Conservation (phyloP, 1,284 basidiomycete species). For the Rhodotorula mucilaginosa region DNA sequence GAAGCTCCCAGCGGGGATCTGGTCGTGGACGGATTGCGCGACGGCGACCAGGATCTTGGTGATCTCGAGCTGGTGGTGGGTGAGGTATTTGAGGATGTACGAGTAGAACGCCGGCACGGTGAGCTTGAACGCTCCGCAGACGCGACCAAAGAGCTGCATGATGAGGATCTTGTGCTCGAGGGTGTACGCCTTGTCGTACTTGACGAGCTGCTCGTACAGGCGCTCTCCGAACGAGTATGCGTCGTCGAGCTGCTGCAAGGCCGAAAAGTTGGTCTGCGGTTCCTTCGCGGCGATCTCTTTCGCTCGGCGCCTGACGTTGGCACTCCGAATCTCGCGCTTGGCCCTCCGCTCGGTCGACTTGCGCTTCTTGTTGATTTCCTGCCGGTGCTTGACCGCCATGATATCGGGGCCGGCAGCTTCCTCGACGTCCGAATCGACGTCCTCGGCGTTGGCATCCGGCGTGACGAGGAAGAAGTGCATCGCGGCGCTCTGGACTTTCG, state of each 20-base stretch:
- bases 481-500: constrained; percentile 92
- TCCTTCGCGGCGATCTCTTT: constrained; percentile 53
- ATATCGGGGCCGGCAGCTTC: constrained; percentile 64
- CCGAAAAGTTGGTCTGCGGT: constrained; percentile 73
- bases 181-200: constrained; percentile 86
- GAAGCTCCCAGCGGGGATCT: constrained; percentile 69
- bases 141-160: constrained; percentile 95
- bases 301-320: constrained; percentile 66
- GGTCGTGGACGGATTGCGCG: constrained; percentile 91
- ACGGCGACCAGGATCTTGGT: constrained; percentile 92
- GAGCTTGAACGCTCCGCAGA: constrained; percentile 90
- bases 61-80: constrained; percentile 87
- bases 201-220: constrained; percentile 80
- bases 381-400: constrained; percentile 72
- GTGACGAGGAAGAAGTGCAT: constrained; percentile 95
- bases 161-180: constrained; percentile 96
- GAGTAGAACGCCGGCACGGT: constrained; percentile 96
- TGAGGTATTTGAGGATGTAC: constrained; percentile 88
- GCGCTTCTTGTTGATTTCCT: constrained; percentile 85
- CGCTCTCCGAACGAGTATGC: constrained; percentile 95
- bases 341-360: constrained; percentile 74
- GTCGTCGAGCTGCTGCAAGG: constrained; percentile 88
- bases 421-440: constrained; percentile 63
- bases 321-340: constrained; percentile 64
- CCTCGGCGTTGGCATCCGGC: constrained; percentile 57